phyloP scores from a whole-genome alignment of 2,329 filamentous ascomycete species.

The Amesomyces nigricolor region DNA sequence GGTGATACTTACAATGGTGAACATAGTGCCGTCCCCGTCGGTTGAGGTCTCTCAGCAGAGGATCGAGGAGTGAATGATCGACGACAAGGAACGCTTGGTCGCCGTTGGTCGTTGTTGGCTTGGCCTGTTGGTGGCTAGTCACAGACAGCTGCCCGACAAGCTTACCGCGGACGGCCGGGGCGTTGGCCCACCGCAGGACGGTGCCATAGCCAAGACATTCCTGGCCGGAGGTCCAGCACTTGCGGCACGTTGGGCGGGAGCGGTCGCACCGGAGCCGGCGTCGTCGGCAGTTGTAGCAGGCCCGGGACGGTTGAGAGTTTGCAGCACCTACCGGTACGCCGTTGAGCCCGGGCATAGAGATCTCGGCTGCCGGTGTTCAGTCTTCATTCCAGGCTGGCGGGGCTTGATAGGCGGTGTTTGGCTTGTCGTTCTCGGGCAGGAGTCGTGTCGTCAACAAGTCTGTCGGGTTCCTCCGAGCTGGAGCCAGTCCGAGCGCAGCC shows the following conservation, averaged over 20 bases:
- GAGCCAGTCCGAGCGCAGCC: no score
- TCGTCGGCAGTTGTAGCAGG: slow-evolving; percentile 58
- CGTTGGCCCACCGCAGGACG: slow-evolving; percentile 53
- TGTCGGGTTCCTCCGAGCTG: background rate
- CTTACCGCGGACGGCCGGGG: slow-evolving; percentile 45
- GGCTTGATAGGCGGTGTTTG: background rate
- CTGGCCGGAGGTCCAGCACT: slow-evolving; percentile 50
- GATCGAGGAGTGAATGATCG: slow-evolving; percentile 43
- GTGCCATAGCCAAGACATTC: slow-evolving; percentile 58
- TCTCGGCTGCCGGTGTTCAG: background rate
- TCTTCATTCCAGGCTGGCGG: slow-evolving; percentile 2
- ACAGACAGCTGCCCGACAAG: slow-evolving; percentile 27
- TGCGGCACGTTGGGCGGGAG: slow-evolving; percentile 53
- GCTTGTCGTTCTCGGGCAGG: background rate
- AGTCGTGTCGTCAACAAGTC: no score
- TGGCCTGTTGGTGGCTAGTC: background rate
- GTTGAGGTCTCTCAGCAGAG: slow-evolving; percentile 50
- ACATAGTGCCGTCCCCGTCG: slow-evolving; percentile 42
- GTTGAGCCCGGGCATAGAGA: slow-evolving; percentile 9
- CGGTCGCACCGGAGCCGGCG: slow-evolving; percentile 57
- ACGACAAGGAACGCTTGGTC: background rate
- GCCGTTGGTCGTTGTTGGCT: background rate
- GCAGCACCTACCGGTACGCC: background rate
- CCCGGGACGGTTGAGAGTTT: slow-evolving; percentile 22
- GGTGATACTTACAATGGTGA: slow-evolving; percentile 41